Evolutionary conservation across 1,284 basidiomycete genomes (phyloP).

Genomic region (Cryptococcus sp.): DNA sequence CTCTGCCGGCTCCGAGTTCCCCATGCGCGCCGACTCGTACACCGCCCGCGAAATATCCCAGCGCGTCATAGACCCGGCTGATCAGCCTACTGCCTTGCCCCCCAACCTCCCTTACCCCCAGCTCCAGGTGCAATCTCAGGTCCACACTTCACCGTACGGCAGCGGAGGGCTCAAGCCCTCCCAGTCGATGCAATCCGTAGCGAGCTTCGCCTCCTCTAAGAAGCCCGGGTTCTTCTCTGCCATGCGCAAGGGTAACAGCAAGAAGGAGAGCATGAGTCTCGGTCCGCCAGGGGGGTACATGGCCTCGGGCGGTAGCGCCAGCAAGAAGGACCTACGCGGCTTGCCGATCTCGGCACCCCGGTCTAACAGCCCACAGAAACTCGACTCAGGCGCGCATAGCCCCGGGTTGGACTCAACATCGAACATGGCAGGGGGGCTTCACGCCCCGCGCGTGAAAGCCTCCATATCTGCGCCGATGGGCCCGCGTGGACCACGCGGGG

Average conservation of each 20-base stretch:
- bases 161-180: constrained; percentile 16
- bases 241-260: constrained; percentile 24
- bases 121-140: constrained; percentile 43
- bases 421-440: background rate
- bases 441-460: constrained; percentile 13
- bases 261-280: constrained; percentile 32
- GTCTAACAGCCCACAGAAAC: constrained; percentile 11
- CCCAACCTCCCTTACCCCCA: constrained; percentile 69
- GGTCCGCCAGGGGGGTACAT: constrained; percentile 19
- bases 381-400: background rate
- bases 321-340: constrained; percentile 37
- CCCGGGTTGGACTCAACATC: background rate
- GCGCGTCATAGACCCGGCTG: constrained; percentile 37
- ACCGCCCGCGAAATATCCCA: constrained; percentile 44
- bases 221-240: constrained; percentile 32
- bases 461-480: constrained; percentile 30
- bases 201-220: constrained; percentile 20
- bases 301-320: background rate
- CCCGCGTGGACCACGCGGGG: constrained; percentile 29
- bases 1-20: constrained; percentile 45
- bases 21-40: constrained; percentile 45
- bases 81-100: constrained; percentile 51
- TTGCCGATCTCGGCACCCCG: constrained; percentile 33
- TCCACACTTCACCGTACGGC: background rate
- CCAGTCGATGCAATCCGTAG: constrained; percentile 17